Evolutionary conservation across 306 rosid species (phyloP), one percentile per base, ranked within the genome.

Genomic region (Corylus americana): DNA sequence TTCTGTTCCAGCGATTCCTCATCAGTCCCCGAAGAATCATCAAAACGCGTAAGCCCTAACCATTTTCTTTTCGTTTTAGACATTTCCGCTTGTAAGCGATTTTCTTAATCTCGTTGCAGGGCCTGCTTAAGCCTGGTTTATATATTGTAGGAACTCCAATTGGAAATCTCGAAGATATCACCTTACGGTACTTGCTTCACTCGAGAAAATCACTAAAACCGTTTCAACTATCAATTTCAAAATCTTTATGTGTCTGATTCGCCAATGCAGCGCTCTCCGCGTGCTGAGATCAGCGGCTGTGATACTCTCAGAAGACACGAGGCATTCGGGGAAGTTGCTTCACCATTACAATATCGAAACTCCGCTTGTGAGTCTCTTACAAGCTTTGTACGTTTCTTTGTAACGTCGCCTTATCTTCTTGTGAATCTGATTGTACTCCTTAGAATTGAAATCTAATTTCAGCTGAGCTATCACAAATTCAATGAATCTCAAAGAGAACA

Each of bases 381-480:
- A 57, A 13, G 27, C 31, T 53, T 50, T 74, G 29, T 61, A 66
- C 4, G 7, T 63, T 27, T 63, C 8, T 4, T 35, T n/a, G 48
- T 7, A 47, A 3, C 8, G 12, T 3, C 55, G 3, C 17, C 66
- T 77, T 70, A 18, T 69, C 18, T 55, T 62, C 13, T 10, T 49
- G 81, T 27, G 55, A 14, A 79, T 84, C 79, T 88, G 53, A 91
- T 83, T 49, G 39, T 37, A 42, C 16, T n/a, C n/a, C 58, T 13
- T 80, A 54, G 77, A 70, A 45, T 11, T 81, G 13, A 48, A 48
- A 78, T 88, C 79, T 75, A 25, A 20, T 68, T 74, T 72, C 99
- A 96, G 97, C 79, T 93, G 87, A 96, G 98, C 76, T 96, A 91
- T 87, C 99, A 95, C 87, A 93, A 91, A 51, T 95, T 89, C 89